phyloP scores from a whole-genome alignment of 192 early-diverging fungal species.

The Phycomyces blakesleeanus region DNA sequence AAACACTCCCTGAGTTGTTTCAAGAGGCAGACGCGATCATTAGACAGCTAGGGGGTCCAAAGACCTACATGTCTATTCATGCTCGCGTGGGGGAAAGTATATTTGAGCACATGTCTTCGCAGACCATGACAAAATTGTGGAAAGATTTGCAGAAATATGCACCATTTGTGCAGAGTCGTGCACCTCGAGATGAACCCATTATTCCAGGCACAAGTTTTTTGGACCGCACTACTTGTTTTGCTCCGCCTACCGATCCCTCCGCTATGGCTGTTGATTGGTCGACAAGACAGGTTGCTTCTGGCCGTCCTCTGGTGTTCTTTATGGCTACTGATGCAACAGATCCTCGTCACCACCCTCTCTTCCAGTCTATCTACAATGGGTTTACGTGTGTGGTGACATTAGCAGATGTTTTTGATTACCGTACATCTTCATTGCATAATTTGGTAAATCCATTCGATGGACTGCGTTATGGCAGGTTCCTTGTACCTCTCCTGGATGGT shows the following conservation, averaged over 20 bases:
- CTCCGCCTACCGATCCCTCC: not conserved
- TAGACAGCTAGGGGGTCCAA: slow-evolving; percentile 18
- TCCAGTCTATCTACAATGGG: not conserved
- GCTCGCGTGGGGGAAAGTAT: slow-evolving; percentile 38
- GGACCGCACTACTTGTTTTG: not conserved
- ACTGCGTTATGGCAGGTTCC: slow-evolving; percentile 4
- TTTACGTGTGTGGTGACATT: not conserved
- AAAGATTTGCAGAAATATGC: not conserved
- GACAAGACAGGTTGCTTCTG: not conserved
- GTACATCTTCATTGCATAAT: not conserved
- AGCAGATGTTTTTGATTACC: not conserved
- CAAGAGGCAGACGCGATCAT: slow-evolving; percentile 21
- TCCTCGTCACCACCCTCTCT: slow-evolving; percentile 22
- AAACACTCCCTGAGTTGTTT: slow-evolving; percentile 19
- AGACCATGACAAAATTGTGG: slow-evolving; percentile 29
- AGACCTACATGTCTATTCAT: slow-evolving; percentile 37
- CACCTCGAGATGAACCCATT: slow-evolving; percentile 5
- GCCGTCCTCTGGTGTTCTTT: slow-evolving; percentile 36
- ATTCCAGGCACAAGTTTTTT: not conserved
- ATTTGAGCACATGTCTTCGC: slow-evolving; percentile 26
- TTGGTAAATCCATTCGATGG: not conserved
- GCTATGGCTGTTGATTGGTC: slow-evolving; percentile 6
- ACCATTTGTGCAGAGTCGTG: not conserved
- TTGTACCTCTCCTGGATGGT: slow-evolving; percentile 32
- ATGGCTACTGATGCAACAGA: slow-evolving; percentile 45